Evolutionary conservation across 2,329 filamentous ascomycete species (phyloP).

Genomic region (Byssothecium circinans): DNA sequence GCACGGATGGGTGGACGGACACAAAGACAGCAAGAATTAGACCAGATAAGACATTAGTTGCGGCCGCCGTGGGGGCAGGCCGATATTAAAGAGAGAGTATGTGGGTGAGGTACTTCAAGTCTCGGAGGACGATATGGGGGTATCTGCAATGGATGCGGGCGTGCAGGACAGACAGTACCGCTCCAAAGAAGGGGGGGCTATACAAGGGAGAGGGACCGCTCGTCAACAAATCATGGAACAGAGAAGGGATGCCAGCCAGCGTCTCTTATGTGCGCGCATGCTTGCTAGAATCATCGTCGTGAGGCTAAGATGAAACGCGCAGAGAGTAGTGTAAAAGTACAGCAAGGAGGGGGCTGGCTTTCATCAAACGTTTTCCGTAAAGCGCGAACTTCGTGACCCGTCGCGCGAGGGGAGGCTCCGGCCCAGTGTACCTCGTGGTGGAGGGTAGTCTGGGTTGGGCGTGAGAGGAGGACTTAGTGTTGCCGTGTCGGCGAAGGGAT

Average conservation of each 20-base stretch:
- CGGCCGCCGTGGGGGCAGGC: slow-evolving; percentile 12
- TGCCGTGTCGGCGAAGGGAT: slow-evolving; percentile 18
- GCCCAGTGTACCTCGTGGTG: slow-evolving; percentile 40
- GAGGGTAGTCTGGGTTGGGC: slow-evolving; percentile 37
- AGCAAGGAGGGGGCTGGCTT: slow-evolving; percentile 14
- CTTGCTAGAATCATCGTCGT: slow-evolving; percentile 19
- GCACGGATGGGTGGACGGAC: slow-evolving; percentile 8
- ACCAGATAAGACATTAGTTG: slow-evolving; percentile 25
- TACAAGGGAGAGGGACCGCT: slow-evolving; percentile 19
- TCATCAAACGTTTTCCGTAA: slow-evolving; percentile 51
- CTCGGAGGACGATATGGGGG: not conserved
- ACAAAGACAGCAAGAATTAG: not conserved
- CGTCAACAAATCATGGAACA: slow-evolving; percentile 10
- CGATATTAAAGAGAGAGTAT: slow-evolving; percentile 23
- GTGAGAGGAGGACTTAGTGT: slow-evolving; percentile 44
- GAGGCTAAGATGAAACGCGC: slow-evolving; percentile 19
- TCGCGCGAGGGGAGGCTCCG: slow-evolving; percentile 50
- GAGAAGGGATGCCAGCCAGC: slow-evolving; percentile 12
- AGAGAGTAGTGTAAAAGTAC: slow-evolving; percentile 27
- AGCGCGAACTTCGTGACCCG: slow-evolving; percentile 50
- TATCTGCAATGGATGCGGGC: slow-evolving; percentile 4
- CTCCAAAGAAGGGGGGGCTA: slow-evolving; percentile 21
- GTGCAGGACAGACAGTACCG: slow-evolving; percentile 9
- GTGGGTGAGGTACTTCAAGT: slow-evolving; percentile 8
- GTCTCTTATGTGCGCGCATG: slow-evolving; percentile 26